A percentile compares a stretch with the other conserved stretches of the same genome.
Conservation (phyloP, 1,284 basidiomycete genomes). For the Tremellales sp. region DNA sequence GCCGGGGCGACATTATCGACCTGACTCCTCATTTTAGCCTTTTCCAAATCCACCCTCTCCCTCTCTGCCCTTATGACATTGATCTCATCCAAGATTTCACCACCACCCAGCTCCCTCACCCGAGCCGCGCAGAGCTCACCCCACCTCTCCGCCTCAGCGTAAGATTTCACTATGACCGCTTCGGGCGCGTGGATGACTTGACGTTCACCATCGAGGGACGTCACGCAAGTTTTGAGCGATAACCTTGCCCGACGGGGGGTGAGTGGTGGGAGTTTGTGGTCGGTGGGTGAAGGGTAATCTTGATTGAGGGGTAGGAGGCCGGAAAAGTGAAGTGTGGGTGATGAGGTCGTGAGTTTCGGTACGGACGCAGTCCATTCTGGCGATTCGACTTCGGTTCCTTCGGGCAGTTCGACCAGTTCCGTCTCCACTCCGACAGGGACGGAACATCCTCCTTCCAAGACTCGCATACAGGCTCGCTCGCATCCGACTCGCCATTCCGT, state of each 20-base stretch:
- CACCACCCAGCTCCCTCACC: constrained; percentile 66
- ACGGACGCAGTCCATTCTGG: constrained; percentile 1
- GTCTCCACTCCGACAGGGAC: constrained; percentile 90
- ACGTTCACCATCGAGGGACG: constrained; percentile 63
- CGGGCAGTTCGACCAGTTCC: constrained; percentile 32
- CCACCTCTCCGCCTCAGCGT: constrained; percentile 61
- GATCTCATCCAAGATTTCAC: constrained; percentile 73
- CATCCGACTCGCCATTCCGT: constrained; percentile 72
- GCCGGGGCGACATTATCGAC: background rate
- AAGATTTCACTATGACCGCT: constrained; percentile 55
- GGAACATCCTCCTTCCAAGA: constrained; percentile 93
- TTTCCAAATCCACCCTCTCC: constrained; percentile 52
- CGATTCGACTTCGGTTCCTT: constrained; percentile 8
- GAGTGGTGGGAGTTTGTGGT: constrained; percentile 19
- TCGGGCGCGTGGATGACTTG: constrained; percentile 67
- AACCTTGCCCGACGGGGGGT: constrained; percentile 49
- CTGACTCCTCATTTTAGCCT: constrained; percentile 21
- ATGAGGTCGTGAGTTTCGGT: constrained; percentile 2
- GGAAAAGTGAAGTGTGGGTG: constrained; percentile 43
- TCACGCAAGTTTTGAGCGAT: constrained; percentile 71
- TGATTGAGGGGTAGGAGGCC: constrained; percentile 35
- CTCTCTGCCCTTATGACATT: constrained; percentile 60
- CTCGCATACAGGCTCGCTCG: constrained; percentile 79
- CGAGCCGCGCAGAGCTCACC: constrained; percentile 63
- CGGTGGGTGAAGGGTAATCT: constrained; percentile 13